These are phyloP conservation scores for Boletellus ananiceps DNA, from an alignment of 768 basidiomycete genomes.

Conservation along the genomic window DNA sequence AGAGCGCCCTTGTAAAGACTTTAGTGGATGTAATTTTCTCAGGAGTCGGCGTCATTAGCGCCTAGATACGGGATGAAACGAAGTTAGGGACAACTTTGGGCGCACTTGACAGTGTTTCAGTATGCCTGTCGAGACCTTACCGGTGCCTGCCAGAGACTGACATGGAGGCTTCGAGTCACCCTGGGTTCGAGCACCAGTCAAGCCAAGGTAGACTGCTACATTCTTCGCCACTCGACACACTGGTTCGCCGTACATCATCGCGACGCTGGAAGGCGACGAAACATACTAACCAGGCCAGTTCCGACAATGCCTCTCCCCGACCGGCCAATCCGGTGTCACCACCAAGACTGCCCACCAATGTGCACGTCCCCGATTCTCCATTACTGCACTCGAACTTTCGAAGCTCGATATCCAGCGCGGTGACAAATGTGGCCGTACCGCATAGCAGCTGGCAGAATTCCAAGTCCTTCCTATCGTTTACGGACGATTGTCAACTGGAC, in stretches of 20 bases:
- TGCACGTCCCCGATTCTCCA: slow-evolving; percentile 38
- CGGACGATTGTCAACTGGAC: slow-evolving; percentile 32
- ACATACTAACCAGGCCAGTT: slow-evolving; percentile 1
- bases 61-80: slow-evolving; percentile 5
- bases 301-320: neutral
- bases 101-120: neutral
- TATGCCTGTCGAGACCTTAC: slow-evolving; percentile 6
- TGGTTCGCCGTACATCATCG: slow-evolving; percentile 52
- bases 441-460: slow-evolving; percentile 11
- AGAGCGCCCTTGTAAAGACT: too few species aligned
- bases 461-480: slow-evolving; percentile 26
- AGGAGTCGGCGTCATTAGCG: slow-evolving; percentile 5
- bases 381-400: slow-evolving; percentile 48
- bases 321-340: slow-evolving; percentile 1
- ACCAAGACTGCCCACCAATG: slow-evolving; percentile 8
- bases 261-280: slow-evolving; percentile 32
- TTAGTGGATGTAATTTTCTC: slow-evolving; percentile 3
- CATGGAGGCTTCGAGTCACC: slow-evolving; percentile 14
- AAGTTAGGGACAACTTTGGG: neutral
- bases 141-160: slow-evolving; percentile 9
- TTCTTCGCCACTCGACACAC: slow-evolving; percentile 55
- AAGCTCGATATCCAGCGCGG: slow-evolving; percentile 35
- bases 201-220: slow-evolving; percentile 30
- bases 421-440: slow-evolving; percentile 18
- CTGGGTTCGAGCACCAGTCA: slow-evolving; percentile 16